Percentiles rank a stretch among this genome's conserved stretches.
Conservation (phyloP, 1,139 yeast genomes). For the Arxiozyma bovina region DNA sequence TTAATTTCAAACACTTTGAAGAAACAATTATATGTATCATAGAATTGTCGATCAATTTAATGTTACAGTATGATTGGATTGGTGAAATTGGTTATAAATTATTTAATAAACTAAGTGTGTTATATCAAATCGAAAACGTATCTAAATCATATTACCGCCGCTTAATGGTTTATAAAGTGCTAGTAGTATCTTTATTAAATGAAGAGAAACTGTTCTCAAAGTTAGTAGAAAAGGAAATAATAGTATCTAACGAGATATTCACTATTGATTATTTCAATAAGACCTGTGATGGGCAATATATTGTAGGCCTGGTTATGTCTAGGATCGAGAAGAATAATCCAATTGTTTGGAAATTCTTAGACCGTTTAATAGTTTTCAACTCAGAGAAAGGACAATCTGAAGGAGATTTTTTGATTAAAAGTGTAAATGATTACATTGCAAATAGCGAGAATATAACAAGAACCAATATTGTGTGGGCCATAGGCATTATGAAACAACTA, state of each 20-base stretch:
- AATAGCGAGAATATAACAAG: not conserved
- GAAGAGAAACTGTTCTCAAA: not conserved
- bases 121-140: constrained; percentile 2
- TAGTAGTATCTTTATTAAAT: not conserved
- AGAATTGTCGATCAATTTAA: constrained; percentile 41
- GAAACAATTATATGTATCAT: constrained; percentile 47
- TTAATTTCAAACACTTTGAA: constrained; percentile 41
- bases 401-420: not conserved
- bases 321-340: not conserved
- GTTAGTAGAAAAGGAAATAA: not conserved
- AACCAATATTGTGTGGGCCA: not conserved
- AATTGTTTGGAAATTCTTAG: not conserved
- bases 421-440: not conserved
- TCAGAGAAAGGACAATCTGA: not conserved
- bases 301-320: not conserved
- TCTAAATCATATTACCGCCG: constrained; percentile 3
- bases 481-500: not conserved
- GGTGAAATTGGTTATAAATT: not conserved
- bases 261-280: constrained; percentile 3
- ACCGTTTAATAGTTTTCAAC: not conserved
- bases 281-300: constrained; percentile 1
- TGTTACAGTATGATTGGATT: constrained; percentile 3
- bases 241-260: constrained; percentile 5
- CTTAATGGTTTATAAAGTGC: constrained; percentile 4
- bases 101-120: not conserved